Conservation (phyloP, 2,329 filamentous ascomycete species). For the Ophiostoma perfectum region DNA sequence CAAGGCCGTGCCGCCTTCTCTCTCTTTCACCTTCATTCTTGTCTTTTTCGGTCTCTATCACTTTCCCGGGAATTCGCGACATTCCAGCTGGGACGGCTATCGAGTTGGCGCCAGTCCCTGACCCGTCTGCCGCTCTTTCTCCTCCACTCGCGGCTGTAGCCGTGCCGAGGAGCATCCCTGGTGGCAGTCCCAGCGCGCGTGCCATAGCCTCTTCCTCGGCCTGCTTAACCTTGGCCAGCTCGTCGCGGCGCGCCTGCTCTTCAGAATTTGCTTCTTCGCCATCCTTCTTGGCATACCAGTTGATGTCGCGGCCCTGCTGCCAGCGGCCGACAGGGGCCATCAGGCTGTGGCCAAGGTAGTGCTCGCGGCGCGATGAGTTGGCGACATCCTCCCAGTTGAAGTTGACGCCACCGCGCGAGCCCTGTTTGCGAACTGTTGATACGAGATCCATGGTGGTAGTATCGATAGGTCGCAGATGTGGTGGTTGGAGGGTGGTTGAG, state of each 20-base stretch:
- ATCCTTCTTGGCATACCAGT: constrained; percentile 59
- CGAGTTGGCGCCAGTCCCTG: constrained; percentile 60
- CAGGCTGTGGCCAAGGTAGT: constrained; percentile 79
- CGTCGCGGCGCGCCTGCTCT: constrained; percentile 64
- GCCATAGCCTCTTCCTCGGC: constrained; percentile 90
- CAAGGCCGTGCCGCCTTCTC: constrained; percentile 13
- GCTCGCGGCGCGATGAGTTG: constrained; percentile 80
- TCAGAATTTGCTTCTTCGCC: constrained; percentile 41
- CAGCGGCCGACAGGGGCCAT: constrained; percentile 90
- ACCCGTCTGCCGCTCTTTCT: constrained; percentile 32
- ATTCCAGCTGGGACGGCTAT: constrained; percentile 35
- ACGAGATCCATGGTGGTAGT: constrained; percentile 68
- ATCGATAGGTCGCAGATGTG: no score
- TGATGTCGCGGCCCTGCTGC: constrained; percentile 69
- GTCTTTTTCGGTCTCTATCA: constrained; percentile 43
- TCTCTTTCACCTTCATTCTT: constrained; percentile 26
- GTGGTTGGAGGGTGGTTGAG: background rate
- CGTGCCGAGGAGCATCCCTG: constrained; percentile 33
- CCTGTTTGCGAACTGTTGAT: constrained; percentile 81
- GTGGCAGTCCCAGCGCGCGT: constrained; percentile 67
- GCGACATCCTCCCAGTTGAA: constrained; percentile 97
- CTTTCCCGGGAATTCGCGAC: constrained; percentile 4
- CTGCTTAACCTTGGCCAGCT: constrained; percentile 77
- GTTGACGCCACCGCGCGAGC: constrained; percentile 87
- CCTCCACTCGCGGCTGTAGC: background rate